Base-by-base conservation (phyloP, 1,139 yeast species). In the Scheffersomyces parashehatae region DNA sequence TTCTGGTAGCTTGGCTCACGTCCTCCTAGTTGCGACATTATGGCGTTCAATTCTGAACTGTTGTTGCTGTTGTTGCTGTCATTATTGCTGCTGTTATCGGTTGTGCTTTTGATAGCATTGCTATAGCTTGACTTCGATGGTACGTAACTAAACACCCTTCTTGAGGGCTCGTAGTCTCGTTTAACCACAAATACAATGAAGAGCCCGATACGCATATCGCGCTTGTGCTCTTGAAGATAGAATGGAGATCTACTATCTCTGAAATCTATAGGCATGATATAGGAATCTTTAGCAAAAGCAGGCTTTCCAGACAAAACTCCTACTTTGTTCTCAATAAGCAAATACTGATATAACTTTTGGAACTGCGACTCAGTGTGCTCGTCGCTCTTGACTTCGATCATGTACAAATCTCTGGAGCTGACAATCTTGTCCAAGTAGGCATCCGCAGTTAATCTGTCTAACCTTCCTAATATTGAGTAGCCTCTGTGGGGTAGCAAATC, bases 221-320 rank as follows among this genome's bases (percentile, higher is more conserved):
- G 37, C 46, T 45, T 62, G 33, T 54, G 52, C 11, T 52, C 42
- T 31, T 56, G 49, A 29, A 75, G 63, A 44, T 62, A 67, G 20
- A 47, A 44, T 1, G 74, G 71, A 16, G 68, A 48, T 32, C 51
- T 31, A 36, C 60, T 54, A 44, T 63, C 60, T 37, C 59, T 46
- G 44, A 60, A 59, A 48, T 61, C 68, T 16, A 81, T 51, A 1
- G 88, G 75, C 29, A 85, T 60, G 38, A 87, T 51, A 60, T 86
- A 87, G 2, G 83, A 74, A 58, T 86, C 95, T 56, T 85, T 85
- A 29, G 84, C 83, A 50, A 73, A 70, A 15, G 60, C 51, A 1
- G 77, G 79, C 48, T 62, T 69, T 15, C 70, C 73, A 31, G 79
- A 72, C 37, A 86, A 66, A 14, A 85, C 93, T 0, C 91, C 95